Conservation (phyloP, 495 filamentous ascomycete genomes). For the Cryomyces minteri region DNA sequence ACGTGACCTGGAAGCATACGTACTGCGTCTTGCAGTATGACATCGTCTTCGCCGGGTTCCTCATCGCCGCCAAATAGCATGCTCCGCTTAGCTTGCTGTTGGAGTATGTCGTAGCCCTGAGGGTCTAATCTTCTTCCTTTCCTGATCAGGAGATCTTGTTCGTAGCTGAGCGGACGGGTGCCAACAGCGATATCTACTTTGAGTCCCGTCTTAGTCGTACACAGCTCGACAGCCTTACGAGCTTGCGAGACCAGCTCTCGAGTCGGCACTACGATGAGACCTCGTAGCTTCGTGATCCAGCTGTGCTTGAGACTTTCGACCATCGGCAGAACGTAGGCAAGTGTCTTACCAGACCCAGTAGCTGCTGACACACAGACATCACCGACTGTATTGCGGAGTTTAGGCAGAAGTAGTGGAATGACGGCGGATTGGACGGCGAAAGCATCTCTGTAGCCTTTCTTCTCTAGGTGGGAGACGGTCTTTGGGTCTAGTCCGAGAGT, state of each 20-base stretch:
- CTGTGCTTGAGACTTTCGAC: conserved; percentile 47
- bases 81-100: conserved; percentile 13
- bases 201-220: conserved; percentile 41
- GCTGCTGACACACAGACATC: conserved; percentile 79
- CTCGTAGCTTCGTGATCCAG: conserved; percentile 43
- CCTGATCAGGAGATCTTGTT: conserved; percentile 49
- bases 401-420: conserved; percentile 56
- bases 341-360: conserved; percentile 86
- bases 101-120: conserved; percentile 22
- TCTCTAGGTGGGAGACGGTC: conserved; percentile 39
- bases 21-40: conserved; percentile 23
- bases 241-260: conserved; percentile 79
- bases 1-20: conserved; percentile 38
- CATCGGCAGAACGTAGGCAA: conserved; percentile 79
- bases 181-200: conserved; percentile 71
- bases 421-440: conserved; percentile 73
- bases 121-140: conserved; percentile 42
- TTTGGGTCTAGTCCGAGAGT: conserved; percentile 36
- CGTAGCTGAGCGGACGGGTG: conserved; percentile 52
- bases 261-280: conserved; percentile 72
- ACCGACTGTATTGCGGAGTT: conserved; percentile 31
- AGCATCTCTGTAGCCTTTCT: conserved; percentile 50
- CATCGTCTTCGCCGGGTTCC: conserved; percentile 25
- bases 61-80: conserved; percentile 8
- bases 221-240: conserved; percentile 49